phyloP scores from a whole-genome alignment of 805 yeast species.

The Wickerhamiella dianesei region DNA sequence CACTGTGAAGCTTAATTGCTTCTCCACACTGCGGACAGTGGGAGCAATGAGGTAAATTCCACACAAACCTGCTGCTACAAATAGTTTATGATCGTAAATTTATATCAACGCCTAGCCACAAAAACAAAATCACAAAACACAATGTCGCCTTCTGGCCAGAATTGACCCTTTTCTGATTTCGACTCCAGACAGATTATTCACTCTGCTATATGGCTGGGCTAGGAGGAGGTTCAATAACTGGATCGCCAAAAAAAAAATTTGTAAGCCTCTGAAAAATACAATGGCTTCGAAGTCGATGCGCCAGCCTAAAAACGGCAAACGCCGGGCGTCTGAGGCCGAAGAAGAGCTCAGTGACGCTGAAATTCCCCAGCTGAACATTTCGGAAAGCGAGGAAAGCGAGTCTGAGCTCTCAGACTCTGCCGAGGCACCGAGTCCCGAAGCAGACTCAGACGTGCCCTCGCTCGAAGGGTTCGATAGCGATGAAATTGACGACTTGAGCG shows the following conservation, averaged over 20 bases:
- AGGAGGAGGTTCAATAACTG: too few relatives aligned
- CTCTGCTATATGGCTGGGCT: too few relatives aligned
- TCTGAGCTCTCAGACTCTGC: conserved; percentile 3
- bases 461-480: conserved; percentile 17
- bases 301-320: neutral
- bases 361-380: neutral
- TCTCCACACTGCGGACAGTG: too few relatives aligned
- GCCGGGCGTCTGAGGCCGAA: neutral
- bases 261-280: neutral
- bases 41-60: too few relatives aligned
- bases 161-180: too few relatives aligned
- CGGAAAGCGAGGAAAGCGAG: conserved; percentile 6
- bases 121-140: too few relatives aligned
- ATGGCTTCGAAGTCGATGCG: neutral
- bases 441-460: conserved; percentile 5
- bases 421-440: conserved; percentile 3
- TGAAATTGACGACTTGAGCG: conserved; percentile 15
- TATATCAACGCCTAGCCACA: too few relatives aligned
- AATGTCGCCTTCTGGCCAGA: too few relatives aligned
- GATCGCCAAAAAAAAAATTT: neutral
- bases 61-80: too few relatives aligned
- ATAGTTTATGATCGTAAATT: too few relatives aligned
- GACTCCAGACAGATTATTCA: too few relatives aligned
- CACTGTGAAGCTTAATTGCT: too few relatives aligned
- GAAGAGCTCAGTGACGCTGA: neutral